These are phyloP conservation scores for Meredithiella fracta DNA, from an alignment of 2,329 filamentous ascomycete species.

Conservation along the genomic window DNA sequence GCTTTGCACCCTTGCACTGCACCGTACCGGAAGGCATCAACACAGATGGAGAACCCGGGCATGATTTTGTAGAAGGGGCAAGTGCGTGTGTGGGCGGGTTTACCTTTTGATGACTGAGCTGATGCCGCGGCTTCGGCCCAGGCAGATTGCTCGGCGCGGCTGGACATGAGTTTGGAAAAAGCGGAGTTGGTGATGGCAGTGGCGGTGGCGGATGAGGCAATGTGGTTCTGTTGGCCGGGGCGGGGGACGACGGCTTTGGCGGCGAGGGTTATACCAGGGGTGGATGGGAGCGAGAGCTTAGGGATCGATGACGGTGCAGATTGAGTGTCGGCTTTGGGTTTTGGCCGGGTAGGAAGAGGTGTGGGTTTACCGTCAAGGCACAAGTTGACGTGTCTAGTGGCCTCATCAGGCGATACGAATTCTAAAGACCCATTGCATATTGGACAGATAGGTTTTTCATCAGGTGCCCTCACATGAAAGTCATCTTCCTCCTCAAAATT, in stretches of 20 bases:
- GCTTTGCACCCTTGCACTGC: constrained; percentile 82
- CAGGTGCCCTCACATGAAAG: constrained; percentile 21
- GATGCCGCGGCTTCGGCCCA: constrained; percentile 77
- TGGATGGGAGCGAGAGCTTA: constrained; percentile 14
- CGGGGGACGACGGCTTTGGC: constrained; percentile 53
- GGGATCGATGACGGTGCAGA: not conserved
- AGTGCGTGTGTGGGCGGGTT: constrained; percentile 71
- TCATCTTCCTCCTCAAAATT: constrained; percentile 21
- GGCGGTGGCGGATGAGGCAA: constrained; percentile 31
- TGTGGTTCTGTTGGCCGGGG: constrained; percentile 68
- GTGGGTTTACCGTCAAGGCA: constrained; percentile 73
- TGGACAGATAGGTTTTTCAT: constrained; percentile 16
- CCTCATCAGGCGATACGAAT: constrained; percentile 36
- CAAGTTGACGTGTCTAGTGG: constrained; percentile 73
- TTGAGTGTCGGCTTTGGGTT: not conserved
- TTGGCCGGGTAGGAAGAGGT: constrained; percentile 28
- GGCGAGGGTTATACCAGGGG: constrained; percentile 39
- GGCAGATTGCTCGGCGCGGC: constrained; percentile 73
- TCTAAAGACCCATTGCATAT: constrained; percentile 11
- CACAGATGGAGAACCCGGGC: constrained; percentile 79
- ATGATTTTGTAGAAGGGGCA: constrained; percentile 99
- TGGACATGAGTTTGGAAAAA: constrained; percentile 85
- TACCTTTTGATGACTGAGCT: constrained; percentile 63
- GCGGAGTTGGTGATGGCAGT: constrained; percentile 41
- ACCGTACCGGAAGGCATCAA: constrained; percentile 91